Base-by-base conservation (phyloP, 257 asterid species). In the Solanum sejunctum region DNA sequence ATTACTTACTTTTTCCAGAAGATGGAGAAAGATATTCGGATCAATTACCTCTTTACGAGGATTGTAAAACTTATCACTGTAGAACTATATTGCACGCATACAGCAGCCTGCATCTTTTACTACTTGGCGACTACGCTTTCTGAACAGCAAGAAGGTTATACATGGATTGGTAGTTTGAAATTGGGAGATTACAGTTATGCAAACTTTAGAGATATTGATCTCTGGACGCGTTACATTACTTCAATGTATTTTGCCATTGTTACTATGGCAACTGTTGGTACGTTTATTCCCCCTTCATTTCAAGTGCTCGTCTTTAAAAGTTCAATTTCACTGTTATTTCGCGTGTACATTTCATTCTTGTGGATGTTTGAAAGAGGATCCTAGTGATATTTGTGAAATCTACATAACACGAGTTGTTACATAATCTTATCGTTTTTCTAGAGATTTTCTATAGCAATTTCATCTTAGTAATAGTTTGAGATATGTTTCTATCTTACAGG, bases 241-340 rank as follows among this genome's bases (percentile, higher is more conserved):
- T 96, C 99, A 6, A 2, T 96, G 89, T 96, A 96, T 71, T 96
- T 96, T 79, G 97, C 99, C 81, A 93, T 96, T 36, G 98, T 93
- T 75, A 96, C 99, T 32, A 96, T 96, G 99, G 98, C 98, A 47
- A 96, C 99, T 21, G 97, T 96, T 49, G 99, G 99, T 95, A 87
- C 91, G 98, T 89, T 45, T 75, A 43, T 82, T 20, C 7, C 8
- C 3, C 17, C 49, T 13, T 63, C 4, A 57, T 16, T 26, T 26
- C 57, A 2, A 26, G 71, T 47, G 18, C 16, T 86, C 1, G 1
- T 47, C 23, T 23, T 82, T 28, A 26, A 16, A 36, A 36, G 77
- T 36, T 58, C 66, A 3, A 58, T 58, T 58, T 0, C 66, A 58
- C 1, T 20, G 66, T 58, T 58, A 26, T 58, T 23, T 23, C 5